These are phyloP conservation scores for Leptographium lundbergii DNA, from an alignment of 2,329 filamentous ascomycete genomes.

Conservation along the genomic window DNA sequence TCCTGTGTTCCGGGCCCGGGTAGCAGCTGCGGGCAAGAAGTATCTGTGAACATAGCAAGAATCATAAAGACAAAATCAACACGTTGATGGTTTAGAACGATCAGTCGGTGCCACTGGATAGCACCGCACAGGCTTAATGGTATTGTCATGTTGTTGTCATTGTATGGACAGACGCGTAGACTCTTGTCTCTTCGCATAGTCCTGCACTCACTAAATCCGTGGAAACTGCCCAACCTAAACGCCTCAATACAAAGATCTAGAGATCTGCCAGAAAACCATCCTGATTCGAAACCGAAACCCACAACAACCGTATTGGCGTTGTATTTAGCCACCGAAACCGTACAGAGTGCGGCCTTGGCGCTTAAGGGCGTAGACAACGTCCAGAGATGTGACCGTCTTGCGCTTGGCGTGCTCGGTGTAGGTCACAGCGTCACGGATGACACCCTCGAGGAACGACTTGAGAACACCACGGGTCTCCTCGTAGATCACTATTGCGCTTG, in stretches of 20 bases:
- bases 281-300: background rate
- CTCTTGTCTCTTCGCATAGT: background rate
- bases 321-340: constrained; percentile 72
- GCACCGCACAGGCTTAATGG: background rate
- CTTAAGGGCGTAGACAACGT: constrained; percentile 57
- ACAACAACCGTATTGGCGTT: background rate
- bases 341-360: constrained; percentile 66
- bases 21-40: constrained; percentile 82
- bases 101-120: background rate
- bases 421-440: constrained; percentile 66
- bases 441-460: constrained; percentile 66
- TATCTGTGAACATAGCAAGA: constrained; percentile 45
- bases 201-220: background rate
- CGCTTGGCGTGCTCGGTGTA: constrained; percentile 74
- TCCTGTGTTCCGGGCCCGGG: constrained; percentile 70
- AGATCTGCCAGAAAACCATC: background rate
- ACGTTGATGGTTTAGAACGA: background rate
- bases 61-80: background rate
- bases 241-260: constrained; percentile 1
- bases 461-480: constrained; percentile 67
- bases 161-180: background rate
- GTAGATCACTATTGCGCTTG: constrained; percentile 49
- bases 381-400: constrained; percentile 63
- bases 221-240: background rate
- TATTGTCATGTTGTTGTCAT: constrained; percentile 4